Conservation (phyloP, 1,139 yeast genomes). For the Arxiozyma slooffiae region DNA sequence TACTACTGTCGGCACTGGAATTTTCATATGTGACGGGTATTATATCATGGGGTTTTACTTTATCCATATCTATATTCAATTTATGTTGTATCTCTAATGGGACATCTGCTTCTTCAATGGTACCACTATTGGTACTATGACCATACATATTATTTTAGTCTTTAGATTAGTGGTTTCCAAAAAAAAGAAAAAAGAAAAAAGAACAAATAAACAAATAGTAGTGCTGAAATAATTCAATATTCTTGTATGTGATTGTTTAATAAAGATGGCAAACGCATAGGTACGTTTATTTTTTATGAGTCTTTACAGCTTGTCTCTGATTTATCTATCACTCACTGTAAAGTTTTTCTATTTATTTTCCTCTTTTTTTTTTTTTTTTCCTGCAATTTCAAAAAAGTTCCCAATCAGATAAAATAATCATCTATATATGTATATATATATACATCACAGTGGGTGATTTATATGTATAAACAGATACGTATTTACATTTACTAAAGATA, state of each 20-base stretch:
- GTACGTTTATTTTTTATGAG: neutral
- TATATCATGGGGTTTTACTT: conserved; percentile 2
- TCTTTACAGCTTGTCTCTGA: neutral
- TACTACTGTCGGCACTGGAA: neutral
- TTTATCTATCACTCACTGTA: neutral
- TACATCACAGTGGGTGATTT: too few species aligned
- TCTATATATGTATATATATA: too few species aligned
- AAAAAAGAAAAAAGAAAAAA: too few species aligned
- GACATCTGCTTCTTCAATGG: conserved; percentile 21
- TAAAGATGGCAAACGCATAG: neutral
- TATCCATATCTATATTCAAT: conserved; percentile 12
- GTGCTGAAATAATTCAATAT: neutral
- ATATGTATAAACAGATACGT: too few species aligned
- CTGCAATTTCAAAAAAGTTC: too few species aligned
- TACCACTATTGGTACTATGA: conserved; percentile 2
- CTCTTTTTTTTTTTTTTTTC: too few species aligned
- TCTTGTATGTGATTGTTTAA: neutral
- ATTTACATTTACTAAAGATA: too few species aligned
- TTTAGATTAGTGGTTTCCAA: neutral
- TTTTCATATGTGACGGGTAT: neutral
- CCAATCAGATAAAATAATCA: too few species aligned
- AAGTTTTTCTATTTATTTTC: too few species aligned
- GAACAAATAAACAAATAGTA: too few species aligned
- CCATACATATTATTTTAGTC: neutral
- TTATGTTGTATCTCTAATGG: conserved; percentile 22